Percentiles rank a stretch among this genome's conserved stretches.
Evolutionary conservation across 2,329 filamentous ascomycete genomes (phyloP).

Genomic region (Leptographium procerum): DNA sequence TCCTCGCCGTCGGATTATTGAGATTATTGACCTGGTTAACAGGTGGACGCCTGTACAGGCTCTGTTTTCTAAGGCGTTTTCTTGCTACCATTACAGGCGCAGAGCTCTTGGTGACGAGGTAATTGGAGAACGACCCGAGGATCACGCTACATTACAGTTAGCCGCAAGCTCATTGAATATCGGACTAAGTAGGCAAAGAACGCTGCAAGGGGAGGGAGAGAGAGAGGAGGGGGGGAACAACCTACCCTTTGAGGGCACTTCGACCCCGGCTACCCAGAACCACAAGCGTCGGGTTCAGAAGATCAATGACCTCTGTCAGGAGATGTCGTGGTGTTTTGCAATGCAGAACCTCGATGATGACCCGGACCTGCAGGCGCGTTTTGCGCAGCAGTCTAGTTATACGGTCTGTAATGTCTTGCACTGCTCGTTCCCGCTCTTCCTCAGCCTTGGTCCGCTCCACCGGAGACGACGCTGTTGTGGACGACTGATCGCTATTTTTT

Average conservation of each 20-base stretch:
- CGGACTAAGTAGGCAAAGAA: no score
- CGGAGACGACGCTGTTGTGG: slow-evolving; percentile 16
- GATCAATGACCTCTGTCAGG: slow-evolving; percentile 94
- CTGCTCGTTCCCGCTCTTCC: slow-evolving; percentile 67
- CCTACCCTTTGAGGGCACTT: slow-evolving; percentile 85
- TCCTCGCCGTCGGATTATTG: slow-evolving; percentile 53
- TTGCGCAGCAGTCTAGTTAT: slow-evolving; percentile 81
- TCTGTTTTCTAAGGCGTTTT: slow-evolving; percentile 79
- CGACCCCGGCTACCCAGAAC: slow-evolving; percentile 86
- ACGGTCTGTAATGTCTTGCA: slow-evolving; percentile 73
- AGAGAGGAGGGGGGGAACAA: slow-evolving; percentile 8
- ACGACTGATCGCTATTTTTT: slow-evolving; percentile 21
- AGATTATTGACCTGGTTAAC: slow-evolving; percentile 74
- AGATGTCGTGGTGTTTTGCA: slow-evolving; percentile 96
- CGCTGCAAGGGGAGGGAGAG: no score
- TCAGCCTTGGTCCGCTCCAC: slow-evolving; percentile 50
- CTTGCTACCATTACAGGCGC: slow-evolving; percentile 97
- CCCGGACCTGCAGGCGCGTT: slow-evolving; percentile 82
- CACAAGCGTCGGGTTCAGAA: slow-evolving; percentile 80
- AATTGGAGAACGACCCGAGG: slow-evolving; percentile 93
- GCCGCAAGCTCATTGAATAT: background rate
- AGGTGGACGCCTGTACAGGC: slow-evolving; percentile 62
- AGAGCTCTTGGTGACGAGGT: slow-evolving; percentile 90
- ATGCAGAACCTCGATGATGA: slow-evolving; percentile 92
- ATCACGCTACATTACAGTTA: slow-evolving; percentile 52